phyloP scores from a whole-genome alignment of 345 rosid species.

The Barbarea vulgaris region DNA sequence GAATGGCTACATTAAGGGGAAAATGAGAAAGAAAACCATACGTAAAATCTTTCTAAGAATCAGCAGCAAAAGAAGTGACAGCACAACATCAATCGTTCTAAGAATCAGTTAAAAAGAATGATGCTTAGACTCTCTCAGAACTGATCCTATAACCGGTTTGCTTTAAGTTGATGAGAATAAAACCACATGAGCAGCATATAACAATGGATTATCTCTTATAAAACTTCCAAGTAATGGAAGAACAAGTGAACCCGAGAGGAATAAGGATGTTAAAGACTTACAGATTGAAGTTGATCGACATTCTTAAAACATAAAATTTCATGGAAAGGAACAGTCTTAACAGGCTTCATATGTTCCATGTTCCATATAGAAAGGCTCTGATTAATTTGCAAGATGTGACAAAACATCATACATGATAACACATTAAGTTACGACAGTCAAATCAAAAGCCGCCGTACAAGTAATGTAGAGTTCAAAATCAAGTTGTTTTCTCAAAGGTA shows the following conservation, averaged over 20 bases:
- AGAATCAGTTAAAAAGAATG: not conserved
- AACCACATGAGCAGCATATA: slow-evolving; percentile 12
- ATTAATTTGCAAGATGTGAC: not conserved
- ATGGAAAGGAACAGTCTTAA: slow-evolving; percentile 67
- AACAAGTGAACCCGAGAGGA: slow-evolving; percentile 21
- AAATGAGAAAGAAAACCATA: not conserved
- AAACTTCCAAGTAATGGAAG: slow-evolving; percentile 7
- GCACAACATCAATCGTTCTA: not conserved
- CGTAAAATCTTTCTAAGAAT: too few relatives aligned
- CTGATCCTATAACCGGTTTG: slow-evolving; percentile 20
- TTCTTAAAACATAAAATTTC: slow-evolving; percentile 81
- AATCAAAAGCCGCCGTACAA: slow-evolving; percentile 10
- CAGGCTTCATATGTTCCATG: slow-evolving; percentile 79
- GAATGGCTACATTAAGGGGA: too few relatives aligned
- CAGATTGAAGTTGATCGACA: slow-evolving; percentile 71
- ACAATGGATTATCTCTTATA: not conserved
- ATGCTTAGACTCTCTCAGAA: slow-evolving; percentile 28
- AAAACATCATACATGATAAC: not conserved
- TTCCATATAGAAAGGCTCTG: slow-evolving; percentile 26
- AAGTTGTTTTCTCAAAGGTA: slow-evolving; percentile 3
- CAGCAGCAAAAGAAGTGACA: slow-evolving; percentile 20
- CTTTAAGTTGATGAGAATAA: slow-evolving; percentile 19
- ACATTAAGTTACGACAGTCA: too few relatives aligned
- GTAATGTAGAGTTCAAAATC: slow-evolving; percentile 1
- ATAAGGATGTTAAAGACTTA: slow-evolving; percentile 48